Evolutionary conservation across 1,284 basidiomycete species (phyloP), one percentile per base, ranked within the genome.

Genomic region (Cryptococcus sp.): DNA sequence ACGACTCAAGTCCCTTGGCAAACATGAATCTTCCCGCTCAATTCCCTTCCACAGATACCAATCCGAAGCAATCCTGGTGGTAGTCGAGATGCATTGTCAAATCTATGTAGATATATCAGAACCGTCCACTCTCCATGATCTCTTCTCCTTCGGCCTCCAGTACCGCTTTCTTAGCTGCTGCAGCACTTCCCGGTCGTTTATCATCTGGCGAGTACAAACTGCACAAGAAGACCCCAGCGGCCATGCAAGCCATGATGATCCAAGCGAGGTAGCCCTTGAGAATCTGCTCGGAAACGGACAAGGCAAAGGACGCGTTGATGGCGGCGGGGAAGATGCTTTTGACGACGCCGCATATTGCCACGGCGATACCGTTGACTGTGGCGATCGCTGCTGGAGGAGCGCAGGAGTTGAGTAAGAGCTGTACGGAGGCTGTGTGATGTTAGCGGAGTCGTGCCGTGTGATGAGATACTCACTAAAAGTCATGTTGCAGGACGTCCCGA

Each of bases 311-410:
- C 27, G 57, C 62, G 23, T 67, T 70, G 49, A 67, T 61, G 11
- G 58, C 49, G 19, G 67, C 67, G 10, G 70, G 70, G 23, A 61
- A 59, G 47, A 69, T 48, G 31, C 65, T 62, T 23, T 70, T 63
- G 19, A 65, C 60, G 7, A 64, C 60, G 15, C 62, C 66, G 51
- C 59, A 61, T 7, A 68, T 56, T 2, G 64, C 65, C n/a, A 70
- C 54, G 8, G 64, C 68, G 47, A 70, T 54, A 38, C 70, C 70
- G 52, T 72, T 72, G 16, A 72, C 61, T 0, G 65, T 64, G 19
- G 68, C 66, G 22, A 69, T 51, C 3, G 65, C 60, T 17, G 54
- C 56, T 6, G 70, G 67, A 13, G 65, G 59, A 1, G 70, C 61
- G 17, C 57, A 64, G 19, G 63, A 60, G 53, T 70, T 68, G 46